Evolutionary conservation across 371 early-diverging fungal genomes (phyloP).

Genomic region (Mucor sp.): DNA sequence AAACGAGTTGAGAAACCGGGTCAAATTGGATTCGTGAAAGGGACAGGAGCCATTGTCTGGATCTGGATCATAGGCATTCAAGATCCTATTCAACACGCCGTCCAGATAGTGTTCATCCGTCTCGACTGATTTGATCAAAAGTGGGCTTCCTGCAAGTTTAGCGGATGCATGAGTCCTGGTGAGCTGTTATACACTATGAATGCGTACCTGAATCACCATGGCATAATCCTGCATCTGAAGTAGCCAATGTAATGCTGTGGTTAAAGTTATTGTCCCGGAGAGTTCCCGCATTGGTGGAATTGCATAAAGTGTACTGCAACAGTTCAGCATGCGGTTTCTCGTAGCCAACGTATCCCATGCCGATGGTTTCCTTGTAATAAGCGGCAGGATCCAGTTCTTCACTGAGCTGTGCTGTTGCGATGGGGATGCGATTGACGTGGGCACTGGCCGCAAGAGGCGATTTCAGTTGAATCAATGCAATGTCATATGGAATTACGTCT

Average conservation of each 20-base stretch:
- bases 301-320: constrained; percentile 17
- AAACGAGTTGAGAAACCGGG: constrained; percentile 27
- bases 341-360: constrained; percentile 32
- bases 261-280: constrained; percentile 10
- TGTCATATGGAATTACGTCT: constrained; percentile 20
- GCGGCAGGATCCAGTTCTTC: background rate
- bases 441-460: background rate
- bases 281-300: background rate
- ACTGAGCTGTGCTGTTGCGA: background rate
- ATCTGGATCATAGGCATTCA: constrained; percentile 40
- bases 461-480: constrained; percentile 17
- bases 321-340: constrained; percentile 10
- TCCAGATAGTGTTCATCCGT: constrained; percentile 11
- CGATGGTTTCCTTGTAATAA: constrained; percentile 11
- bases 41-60: constrained; percentile 31
- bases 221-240: constrained; percentile 27
- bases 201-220: constrained; percentile 44
- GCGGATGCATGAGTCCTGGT: too few species aligned
- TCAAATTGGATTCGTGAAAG: constrained; percentile 19
- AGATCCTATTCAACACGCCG: constrained; percentile 33
- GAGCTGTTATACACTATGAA: background rate
- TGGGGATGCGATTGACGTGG: constrained; percentile 9
- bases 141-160: constrained; percentile 37
- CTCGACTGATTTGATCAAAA: constrained; percentile 8
- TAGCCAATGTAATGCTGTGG: constrained; percentile 14